Evolutionary conservation across 2,329 filamentous ascomycete genomes (phyloP), one percentile per base, ranked within the genome.

Genomic region (Drechslerella stenobrocha): DNA sequence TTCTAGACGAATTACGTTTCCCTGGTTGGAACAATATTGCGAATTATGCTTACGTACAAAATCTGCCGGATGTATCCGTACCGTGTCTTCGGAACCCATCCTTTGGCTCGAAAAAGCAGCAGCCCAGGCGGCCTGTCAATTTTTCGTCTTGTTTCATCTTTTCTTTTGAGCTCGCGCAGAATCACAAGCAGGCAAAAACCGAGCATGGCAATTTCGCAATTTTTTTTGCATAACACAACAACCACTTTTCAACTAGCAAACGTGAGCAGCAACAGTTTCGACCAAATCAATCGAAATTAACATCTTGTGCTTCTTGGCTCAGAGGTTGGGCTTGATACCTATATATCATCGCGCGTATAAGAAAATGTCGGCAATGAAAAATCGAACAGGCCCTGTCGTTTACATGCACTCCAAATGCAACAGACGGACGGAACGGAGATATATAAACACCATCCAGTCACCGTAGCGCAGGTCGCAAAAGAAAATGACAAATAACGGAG

Each of bases 251-350:
- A 18, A 42, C 13, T 18, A 42, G 37, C 37, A 30, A 37, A 37
- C 30, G 28, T 37, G 20, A 40, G 48, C 28, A 18, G 37, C 37
- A 23, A 35, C 18, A 18, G n/a, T 34, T 15, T 26, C 18, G 15
- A 20, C 1, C 8, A 5, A 28, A 44, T 28, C 35, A 42, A 30
- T 42, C 34, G 23, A 15, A 28, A 9, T 42, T 15, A 23, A 53
- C n/a, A 45, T 30, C 50, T 23, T 45, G 11, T 6, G 30, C 9
- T 22, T 22, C 22, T 28, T 20, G 8, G 35, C 45, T 58, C 47
- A 67, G 34, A 67, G 63, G 55, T 67, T 67, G 46, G 63, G 60
- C 45, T 56, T 67, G 23, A 67, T 67, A 45, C 63, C 63, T 67
- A 67, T 28, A 67, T 47, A 23, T 46, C 26, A 45, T 34, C 40